Base-by-base conservation (phyloP, 441 rosid genomes). In the Populus hybrid region DNA sequence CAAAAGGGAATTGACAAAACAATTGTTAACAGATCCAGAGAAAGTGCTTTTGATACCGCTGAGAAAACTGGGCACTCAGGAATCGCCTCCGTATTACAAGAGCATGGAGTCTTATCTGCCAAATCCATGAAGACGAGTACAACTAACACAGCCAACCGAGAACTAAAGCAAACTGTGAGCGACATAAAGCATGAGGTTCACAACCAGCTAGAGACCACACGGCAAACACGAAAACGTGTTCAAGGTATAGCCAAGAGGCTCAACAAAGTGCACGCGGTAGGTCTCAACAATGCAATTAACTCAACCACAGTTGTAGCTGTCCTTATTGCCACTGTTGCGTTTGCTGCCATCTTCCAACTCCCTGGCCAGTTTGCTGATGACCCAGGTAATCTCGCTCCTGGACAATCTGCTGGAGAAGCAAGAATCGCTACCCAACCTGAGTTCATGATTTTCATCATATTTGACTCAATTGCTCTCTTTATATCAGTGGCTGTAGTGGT, bases 401-500 rank as follows among this genome's bases (percentile, higher is more conserved):
- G 78, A 36, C 81, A 83, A 40, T 78, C 83, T 64, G 92, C 89
- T 84, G 99, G 99, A 64, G 87, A 92, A 76, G 98, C 94, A 1
- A 87, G 86, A 28, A 86, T 88, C 67, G 95, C 97, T 57, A 70
- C 88, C 0, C 81, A 82, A 5, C 85, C 92, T 0, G 89, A 91
- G 0, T 96, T 96, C 76, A 76, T 91, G 76, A 84, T 96, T 9
- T 96, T 96, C 88, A 86, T 94, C 82, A 74, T 96, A 71, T 91
- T 96, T 61, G 97, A 96, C 69, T 91, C 99, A 0, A 72, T 96
- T 6, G 94, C 99, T 4, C 96, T 96, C 71, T 96, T 96, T 87
- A 94, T 94, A 78, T 96, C 99, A 3, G 74, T 94, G 35, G 99
- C 98, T 2, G 98, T 96, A 40, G 98, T 96, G 81, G 98, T 96